Evolutionary conservation across 2,329 filamentous ascomycete genomes (phyloP), one percentile per base, ranked within the genome.

Genomic region (Ascochyta viciae-villosae): DNA sequence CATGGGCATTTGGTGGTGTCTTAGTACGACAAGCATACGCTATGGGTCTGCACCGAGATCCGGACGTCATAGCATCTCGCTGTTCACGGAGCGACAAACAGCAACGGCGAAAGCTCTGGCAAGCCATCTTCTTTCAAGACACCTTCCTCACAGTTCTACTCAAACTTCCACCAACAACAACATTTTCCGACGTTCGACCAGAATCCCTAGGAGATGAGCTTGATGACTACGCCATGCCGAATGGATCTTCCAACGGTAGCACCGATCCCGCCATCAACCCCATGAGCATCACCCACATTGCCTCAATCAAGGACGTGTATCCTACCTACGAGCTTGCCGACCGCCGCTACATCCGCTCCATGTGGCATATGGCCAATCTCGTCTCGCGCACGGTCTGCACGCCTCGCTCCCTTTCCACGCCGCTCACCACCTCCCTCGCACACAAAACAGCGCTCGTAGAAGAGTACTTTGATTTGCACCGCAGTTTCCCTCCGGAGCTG

Each of bases 1-100:
- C 90, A 1, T 94, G 90, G 87, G 88, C 89, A 0, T 94, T 92
- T 79, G 89, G 88, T 0, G 90, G 90, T 6, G 88, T 94, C 24
- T 75, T 92, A 22, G 87, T 91, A 61, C 83, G 90, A 24, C 90
- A 94, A 74, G 86, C 90, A 0, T 93, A 92, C 66, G 90, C 90
- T 23, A 90, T 94, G 87, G 89, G 90, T 0, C 75, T 94, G 12
- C 89, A 94, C 71, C 86, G 90, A 15, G 89, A 93, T 67, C 90
- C 90, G 0, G 90, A 92, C 55, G 87, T 91, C 56, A 87, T 79
- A 22, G 84, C 84, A 0, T 89, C 89, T 0, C 80, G 87, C 34
- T 88, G 88, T 1, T 86, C 81, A 3, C 78, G 82, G 1, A 88
- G 89, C 54, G 89, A 93, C 62, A 93, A 92, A 71, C 89, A 93